Conservation (phyloP, 2,329 filamentous ascomycete genomes). For the Thielaviopsis populi region DNA sequence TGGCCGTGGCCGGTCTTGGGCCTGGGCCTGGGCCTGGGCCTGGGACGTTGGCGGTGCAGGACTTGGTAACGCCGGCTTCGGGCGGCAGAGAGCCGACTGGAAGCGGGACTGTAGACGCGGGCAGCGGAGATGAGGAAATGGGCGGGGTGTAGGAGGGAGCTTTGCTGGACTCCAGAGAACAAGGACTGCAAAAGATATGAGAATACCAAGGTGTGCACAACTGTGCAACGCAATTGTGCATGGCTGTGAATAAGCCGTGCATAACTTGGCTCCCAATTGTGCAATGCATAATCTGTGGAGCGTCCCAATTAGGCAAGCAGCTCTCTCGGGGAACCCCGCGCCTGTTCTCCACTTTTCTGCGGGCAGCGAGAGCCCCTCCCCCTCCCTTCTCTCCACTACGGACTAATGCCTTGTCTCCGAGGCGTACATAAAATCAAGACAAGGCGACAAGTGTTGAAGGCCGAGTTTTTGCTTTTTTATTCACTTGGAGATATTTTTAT, state of each 20-base stretch:
- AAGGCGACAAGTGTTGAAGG: too few species aligned
- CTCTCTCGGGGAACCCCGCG: constrained; percentile 16
- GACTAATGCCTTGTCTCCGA: background rate
- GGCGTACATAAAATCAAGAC: background rate
- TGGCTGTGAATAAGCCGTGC: too few species aligned
- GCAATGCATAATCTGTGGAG: background rate
- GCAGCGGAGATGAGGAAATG: constrained; percentile 10
- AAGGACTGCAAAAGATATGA: background rate
- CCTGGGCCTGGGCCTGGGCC: background rate
- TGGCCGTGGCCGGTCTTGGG: too few species aligned
- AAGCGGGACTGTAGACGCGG: background rate
- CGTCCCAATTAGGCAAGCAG: constrained; percentile 3
- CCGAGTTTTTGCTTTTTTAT: too few species aligned
- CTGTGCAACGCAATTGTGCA: background rate
- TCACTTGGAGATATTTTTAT: too few species aligned
- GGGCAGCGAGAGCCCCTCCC: background rate
- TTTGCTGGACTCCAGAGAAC: too few species aligned
- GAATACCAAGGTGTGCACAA: background rate
- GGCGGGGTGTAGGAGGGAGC: background rate
- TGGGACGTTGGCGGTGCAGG: background rate
- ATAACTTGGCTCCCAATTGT: background rate
- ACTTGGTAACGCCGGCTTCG: background rate
- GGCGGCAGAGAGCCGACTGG: background rate
- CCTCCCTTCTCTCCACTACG: too few species aligned
- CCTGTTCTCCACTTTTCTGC: constrained; percentile 10